Percentiles rank a stretch among this genome's conserved stretches.
Evolutionary conservation across 2,329 filamentous ascomycete species (phyloP).

Genomic region (Trichoderma breve): DNA sequence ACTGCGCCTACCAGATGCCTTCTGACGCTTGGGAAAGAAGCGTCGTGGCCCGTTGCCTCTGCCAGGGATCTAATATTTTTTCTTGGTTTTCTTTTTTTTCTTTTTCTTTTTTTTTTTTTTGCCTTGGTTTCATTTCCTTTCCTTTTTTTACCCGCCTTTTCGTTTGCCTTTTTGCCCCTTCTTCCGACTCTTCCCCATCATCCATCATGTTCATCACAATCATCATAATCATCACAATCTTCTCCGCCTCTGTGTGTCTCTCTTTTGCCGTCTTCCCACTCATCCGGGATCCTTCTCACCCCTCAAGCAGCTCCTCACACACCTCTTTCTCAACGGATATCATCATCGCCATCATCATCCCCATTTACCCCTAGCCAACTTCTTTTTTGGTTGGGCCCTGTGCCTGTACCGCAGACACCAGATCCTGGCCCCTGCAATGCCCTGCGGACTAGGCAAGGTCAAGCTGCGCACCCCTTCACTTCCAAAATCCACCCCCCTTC

Average conservation of each 20-base stretch:
- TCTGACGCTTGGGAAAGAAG: neutral
- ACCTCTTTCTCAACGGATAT: neutral
- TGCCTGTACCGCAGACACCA: neutral
- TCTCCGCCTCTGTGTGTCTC: neutral
- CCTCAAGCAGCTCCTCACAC: neutral
- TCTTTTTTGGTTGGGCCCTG: constrained; percentile 10
- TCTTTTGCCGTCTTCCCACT: neutral
- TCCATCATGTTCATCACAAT: neutral
- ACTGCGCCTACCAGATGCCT: neutral
- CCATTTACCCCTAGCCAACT: neutral
- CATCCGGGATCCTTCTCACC: neutral
- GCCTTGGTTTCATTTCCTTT: neutral
- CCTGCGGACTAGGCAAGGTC: constrained; percentile 4
- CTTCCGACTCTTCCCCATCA: neutral
- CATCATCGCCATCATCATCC: neutral
- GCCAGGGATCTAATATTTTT: neutral
- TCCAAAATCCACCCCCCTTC: neutral
- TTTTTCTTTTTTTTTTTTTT: neutral
- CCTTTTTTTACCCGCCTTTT: neutral
- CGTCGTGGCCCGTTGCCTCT: neutral
- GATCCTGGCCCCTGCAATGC: constrained; percentile 12
- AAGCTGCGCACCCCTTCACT: neutral
- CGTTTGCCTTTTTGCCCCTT: neutral
- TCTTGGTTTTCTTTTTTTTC: neutral
- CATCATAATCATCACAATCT: neutral